Percentiles rank a stretch among this genome's conserved stretches.
Conservation (phyloP, 148 eudicot genomes). For the Nepenthes gracilis region DNA sequence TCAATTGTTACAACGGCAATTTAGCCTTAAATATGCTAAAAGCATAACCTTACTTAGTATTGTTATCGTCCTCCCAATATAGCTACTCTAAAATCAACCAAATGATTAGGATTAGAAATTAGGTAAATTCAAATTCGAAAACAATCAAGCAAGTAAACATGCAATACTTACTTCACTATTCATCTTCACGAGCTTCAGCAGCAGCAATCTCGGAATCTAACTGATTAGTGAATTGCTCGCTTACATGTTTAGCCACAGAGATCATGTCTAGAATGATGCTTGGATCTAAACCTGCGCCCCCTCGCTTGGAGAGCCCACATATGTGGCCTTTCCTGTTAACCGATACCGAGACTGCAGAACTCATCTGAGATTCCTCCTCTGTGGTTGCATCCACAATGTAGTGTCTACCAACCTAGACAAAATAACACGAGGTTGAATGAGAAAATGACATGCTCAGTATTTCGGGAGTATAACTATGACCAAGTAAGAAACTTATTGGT, state of each 20-base stretch:
- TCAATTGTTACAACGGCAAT: too few species aligned
- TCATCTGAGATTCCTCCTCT: conserved; percentile 95
- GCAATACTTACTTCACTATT: conserved; percentile 2
- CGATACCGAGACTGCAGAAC: conserved; percentile 69
- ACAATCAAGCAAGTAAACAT: too few species aligned
- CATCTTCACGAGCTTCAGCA: conserved; percentile 40
- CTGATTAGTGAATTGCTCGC: conserved; percentile 64
- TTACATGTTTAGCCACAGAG: conserved; percentile 70
- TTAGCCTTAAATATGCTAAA: too few species aligned
- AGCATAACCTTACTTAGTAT: too few species aligned
- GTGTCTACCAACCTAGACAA: conserved; percentile 64
- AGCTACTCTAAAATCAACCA: too few species aligned
- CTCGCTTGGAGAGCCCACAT: conserved; percentile 79
- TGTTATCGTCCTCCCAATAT: too few species aligned
- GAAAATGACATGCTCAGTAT: neutral
- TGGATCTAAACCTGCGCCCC: conserved; percentile 79
- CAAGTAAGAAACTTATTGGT: neutral
- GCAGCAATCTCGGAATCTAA: conserved; percentile 89
- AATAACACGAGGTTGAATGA: neutral
- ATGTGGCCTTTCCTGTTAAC: conserved; percentile 60
- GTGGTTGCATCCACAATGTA: conserved; percentile 87
- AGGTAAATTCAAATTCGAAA: too few species aligned
- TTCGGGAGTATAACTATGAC: neutral
- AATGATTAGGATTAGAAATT: too few species aligned
- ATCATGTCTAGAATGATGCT: conserved; percentile 89